Base-by-base conservation (phyloP, 495 filamentous ascomycete genomes). In the Penicillium bovifimosum region DNA sequence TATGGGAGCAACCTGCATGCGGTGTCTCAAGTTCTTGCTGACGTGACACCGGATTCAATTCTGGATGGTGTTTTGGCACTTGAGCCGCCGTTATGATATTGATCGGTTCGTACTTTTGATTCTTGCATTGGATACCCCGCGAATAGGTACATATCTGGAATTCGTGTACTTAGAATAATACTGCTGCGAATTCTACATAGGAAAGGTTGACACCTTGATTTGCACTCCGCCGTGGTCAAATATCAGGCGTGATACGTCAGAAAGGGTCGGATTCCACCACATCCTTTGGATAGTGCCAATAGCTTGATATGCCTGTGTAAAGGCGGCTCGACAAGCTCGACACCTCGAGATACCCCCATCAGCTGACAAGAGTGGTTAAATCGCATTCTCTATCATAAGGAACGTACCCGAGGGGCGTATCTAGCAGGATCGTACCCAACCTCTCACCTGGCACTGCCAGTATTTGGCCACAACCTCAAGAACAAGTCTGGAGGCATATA, bases 1-100 rank as follows among this genome's bases (percentile, higher is more conserved):
- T 99, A 93, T 79, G 93, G 93, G 4, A 96, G 91, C 65, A 83
- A 95, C 47, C 33, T 84, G 3, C 72, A 69, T 20, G 86, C 87
- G 9, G 80, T 96, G 2, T 74, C 77, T 40, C 73, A 74, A 28
- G 52, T 88, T 31, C 60, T 97, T 18, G 80, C 81, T 14, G 84
- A 82, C 16, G 70, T 93, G 7, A 84, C 79, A 2, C 76, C 84
- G 0, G 89, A 92, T 60, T 81, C 84, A 52, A 85, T 96, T 2
- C 76, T 97, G 35, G 90, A 96, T 45, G 88, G 95, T 50, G 89
- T 96, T 2, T 61, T 96, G 31, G 75, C 71, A 49, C 80, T 96
- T 1, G 86, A 85, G 43, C 81, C 79, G 39, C 91, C 91, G 11
- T 56, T 88, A 41, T 95, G 41, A 62, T 10, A 24, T 24, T 3